Percentiles rank a stretch among this genome's conserved stretches.
Evolutionary conservation across 257 asterid species (phyloP).

Genomic region (Rubia yunnanensis): DNA sequence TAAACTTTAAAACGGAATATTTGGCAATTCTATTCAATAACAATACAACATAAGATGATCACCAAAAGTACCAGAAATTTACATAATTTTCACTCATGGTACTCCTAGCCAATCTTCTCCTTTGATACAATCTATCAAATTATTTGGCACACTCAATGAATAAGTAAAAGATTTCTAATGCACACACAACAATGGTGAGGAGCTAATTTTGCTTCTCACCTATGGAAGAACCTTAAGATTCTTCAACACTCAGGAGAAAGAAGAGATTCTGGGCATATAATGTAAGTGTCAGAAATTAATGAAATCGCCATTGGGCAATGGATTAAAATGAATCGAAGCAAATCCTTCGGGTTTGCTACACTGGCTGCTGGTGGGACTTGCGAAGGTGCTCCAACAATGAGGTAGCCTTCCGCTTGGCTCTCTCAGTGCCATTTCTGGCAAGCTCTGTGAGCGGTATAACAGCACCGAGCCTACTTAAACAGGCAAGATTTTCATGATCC

Average conservation of each 20-base stretch:
- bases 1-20: background rate
- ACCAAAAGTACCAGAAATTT: background rate
- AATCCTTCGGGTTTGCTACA: background rate
- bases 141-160: background rate
- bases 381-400: constrained; percentile 66
- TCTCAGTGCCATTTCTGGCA: constrained; percentile 65
- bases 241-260: constrained; percentile 31
- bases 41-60: background rate
- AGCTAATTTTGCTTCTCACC: constrained; percentile 25
- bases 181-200: constrained; percentile 13
- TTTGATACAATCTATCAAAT: background rate
- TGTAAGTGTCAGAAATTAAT: constrained; percentile 24
- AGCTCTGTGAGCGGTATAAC: constrained; percentile 58
- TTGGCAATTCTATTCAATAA: background rate
- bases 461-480: constrained; percentile 71
- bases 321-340: constrained; percentile 5
- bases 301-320: constrained; percentile 4
- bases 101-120: background rate
- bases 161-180: background rate
- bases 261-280: constrained; percentile 16
- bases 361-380: constrained; percentile 38
- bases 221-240: background rate
- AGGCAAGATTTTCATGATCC: constrained; percentile 52
- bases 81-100: background rate
- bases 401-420: constrained; percentile 76